Percentiles rank a stretch among this genome's conserved stretches.
Conservation (phyloP, 2,329 filamentous ascomycete genomes). For the Elsinoe arachidis region DNA sequence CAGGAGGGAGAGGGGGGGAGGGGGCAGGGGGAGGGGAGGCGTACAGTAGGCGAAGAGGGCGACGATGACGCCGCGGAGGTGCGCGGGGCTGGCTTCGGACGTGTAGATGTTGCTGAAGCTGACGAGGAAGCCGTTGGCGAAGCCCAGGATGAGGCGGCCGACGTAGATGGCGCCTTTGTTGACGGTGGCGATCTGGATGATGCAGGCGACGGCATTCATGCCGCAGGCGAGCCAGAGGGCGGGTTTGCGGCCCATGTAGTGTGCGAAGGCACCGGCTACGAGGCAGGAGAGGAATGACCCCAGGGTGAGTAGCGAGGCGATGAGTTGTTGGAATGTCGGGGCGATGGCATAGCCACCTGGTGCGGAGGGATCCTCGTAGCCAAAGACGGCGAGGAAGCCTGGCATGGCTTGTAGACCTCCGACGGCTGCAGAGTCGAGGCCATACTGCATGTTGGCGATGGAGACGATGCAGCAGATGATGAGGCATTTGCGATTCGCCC, state of each 20-base stretch:
- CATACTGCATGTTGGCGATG: constrained; percentile 44
- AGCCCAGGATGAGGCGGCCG: constrained; percentile 45
- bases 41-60: constrained; percentile 41
- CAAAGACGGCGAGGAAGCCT: constrained; percentile 44
- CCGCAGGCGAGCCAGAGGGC: constrained; percentile 40
- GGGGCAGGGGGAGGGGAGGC: constrained; percentile 40
- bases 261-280: constrained; percentile 32
- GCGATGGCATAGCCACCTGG: constrained; percentile 34
- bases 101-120: constrained; percentile 39
- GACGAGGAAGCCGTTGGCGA: constrained; percentile 48
- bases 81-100: constrained; percentile 38
- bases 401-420: constrained; percentile 44
- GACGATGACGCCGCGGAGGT: constrained; percentile 42
- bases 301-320: constrained; percentile 37
- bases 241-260: constrained; percentile 34
- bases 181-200: constrained; percentile 49
- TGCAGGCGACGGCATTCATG: constrained; percentile 42
- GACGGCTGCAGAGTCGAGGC: constrained; percentile 43
- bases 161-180: constrained; percentile 46
- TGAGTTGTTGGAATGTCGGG: constrained; percentile 33
- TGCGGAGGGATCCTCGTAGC: constrained; percentile 35
- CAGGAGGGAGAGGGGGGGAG: constrained; percentile 39
- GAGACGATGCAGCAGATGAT: constrained; percentile 40
- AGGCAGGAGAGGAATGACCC: constrained; percentile 35
- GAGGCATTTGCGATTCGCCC: constrained; percentile 39